Percentiles rank a stretch among this genome's conserved stretches.
These are phyloP conservation scores for Panaeolus cyanescens DNA, from an alignment of 768 basidiomycete species.

Conservation along the genomic window DNA sequence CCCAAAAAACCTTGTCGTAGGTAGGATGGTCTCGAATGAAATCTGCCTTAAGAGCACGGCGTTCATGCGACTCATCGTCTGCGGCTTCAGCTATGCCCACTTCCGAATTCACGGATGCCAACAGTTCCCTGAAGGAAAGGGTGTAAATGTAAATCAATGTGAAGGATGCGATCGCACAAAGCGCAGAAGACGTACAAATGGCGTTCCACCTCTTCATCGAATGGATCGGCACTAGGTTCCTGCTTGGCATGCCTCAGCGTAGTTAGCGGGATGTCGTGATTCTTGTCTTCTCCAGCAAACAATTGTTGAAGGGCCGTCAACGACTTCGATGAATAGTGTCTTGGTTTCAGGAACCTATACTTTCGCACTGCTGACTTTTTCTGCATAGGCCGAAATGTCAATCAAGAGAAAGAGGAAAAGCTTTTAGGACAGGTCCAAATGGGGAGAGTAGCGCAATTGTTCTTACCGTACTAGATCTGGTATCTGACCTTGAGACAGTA, in stretches of 20 bases:
- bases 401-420: background rate
- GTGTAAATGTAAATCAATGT: background rate
- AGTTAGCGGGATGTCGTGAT: constrained; percentile 60
- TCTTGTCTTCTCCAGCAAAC: constrained; percentile 57
- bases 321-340: constrained; percentile 59
- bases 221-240: constrained; percentile 29
- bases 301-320: constrained; percentile 63
- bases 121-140: constrained; percentile 62
- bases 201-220: constrained; percentile 69
- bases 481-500: constrained; percentile 33
- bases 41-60: constrained; percentile 75
- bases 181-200: constrained; percentile 60
- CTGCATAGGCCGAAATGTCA: constrained; percentile 7
- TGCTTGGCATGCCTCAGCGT: constrained; percentile 47
- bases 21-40: constrained; percentile 88
- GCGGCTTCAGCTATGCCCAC: constrained; percentile 48
- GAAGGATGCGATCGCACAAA: no score
- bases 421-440: background rate
- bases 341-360: constrained; percentile 33
- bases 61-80: constrained; percentile 67
- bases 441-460: constrained; percentile 9
- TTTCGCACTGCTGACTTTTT: constrained; percentile 26
- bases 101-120: constrained; percentile 66
- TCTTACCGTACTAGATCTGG: constrained; percentile 11
- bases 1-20: constrained; percentile 89